phyloP scores from a whole-genome alignment of 176 grass and related monocot genomes.

The maize (Zea mays) region DNA sequence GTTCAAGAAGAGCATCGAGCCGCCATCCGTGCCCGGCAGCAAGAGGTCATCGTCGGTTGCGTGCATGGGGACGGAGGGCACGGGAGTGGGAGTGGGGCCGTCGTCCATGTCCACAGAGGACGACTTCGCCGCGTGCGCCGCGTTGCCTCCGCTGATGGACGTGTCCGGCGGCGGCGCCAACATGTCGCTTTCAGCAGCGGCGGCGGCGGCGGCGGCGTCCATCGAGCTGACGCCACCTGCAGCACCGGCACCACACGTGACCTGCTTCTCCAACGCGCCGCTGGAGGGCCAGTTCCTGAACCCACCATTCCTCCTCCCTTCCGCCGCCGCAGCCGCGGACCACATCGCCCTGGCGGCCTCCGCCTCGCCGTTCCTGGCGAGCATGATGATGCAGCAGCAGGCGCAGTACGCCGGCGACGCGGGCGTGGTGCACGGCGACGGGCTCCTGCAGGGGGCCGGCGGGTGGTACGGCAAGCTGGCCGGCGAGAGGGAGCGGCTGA shows the following conservation, averaged over 20 bases:
- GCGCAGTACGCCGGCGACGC: conserved; percentile 18
- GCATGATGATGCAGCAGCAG: background rate
- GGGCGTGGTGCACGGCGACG: conserved; percentile 27
- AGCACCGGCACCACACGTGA: conserved; percentile 45
- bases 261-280: conserved; percentile 79
- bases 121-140: conserved; percentile 25
- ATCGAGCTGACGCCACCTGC: conserved; percentile 2
- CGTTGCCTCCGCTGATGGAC: conserved; percentile 52
- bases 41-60: background rate
- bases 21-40: background rate
- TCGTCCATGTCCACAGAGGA: conserved; percentile 16
- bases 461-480: conserved; percentile 48
- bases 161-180: conserved; percentile 17
- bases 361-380: conserved; percentile 21
- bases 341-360: background rate
- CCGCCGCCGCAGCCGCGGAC: background rate
- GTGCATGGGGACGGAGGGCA: conserved; percentile 17
- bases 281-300: conserved; percentile 57
- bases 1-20: conserved; percentile 56
- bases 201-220: background rate
- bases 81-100: background rate
- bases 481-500: conserved; percentile 40
- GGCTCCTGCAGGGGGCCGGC: conserved; percentile 36
- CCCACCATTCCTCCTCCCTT: conserved; percentile 33
- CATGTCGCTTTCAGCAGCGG: background rate